Evolutionary conservation across 2,329 filamentous ascomycete species (phyloP), one percentile per base, ranked within the genome.

Genomic region (Penicillium verrucosum): DNA sequence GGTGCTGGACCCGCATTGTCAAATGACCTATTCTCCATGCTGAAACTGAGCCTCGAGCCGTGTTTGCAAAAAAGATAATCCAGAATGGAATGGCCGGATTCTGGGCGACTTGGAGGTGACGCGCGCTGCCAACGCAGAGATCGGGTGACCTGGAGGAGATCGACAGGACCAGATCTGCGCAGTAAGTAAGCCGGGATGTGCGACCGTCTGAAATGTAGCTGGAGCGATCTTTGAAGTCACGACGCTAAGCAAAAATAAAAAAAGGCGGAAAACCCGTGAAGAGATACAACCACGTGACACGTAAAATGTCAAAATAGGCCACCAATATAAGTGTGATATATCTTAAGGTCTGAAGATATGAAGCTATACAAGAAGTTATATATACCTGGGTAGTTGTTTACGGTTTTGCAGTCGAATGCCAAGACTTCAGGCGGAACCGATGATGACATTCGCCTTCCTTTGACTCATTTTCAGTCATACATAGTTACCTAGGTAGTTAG

Each of bases 81-180:
- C 48, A 56, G 48, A 46, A 34, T 60, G 59, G 29, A 23, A 40
- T 40, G 34, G 47, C 23, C 37, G 43, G 55, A 36, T 34, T 51
- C 54, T 50, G 45, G 45, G 45, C 27, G 29, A 30, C 16, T n/a
- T 50, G 29, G 58, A 56, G 46, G 51, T 65, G 63, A 64, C 57
- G 59, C 62, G 65, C 58, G 59, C 38, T 70, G 70, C 68, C 70
- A 72, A 65, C 70, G 59, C 70, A 72, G 65, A 68, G 69, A 70
- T 70, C 70, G 61, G 70, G 68, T 72, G 70, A 72, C 70, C 63
- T 60, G 57, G 47, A 56, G 41, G 30, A 53, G 67, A 70, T 70
- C 67, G 66, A 68, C 68, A 65, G 62, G 61, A 64, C 59, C 57
- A 63, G 60, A 64, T 64, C 57, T 61, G 59, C 57, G 47, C 51